Evolutionary conservation across 2,329 filamentous ascomycete genomes (phyloP), one percentile per base, ranked within the genome.

Genomic region (Aureobasidium pullulans): DNA sequence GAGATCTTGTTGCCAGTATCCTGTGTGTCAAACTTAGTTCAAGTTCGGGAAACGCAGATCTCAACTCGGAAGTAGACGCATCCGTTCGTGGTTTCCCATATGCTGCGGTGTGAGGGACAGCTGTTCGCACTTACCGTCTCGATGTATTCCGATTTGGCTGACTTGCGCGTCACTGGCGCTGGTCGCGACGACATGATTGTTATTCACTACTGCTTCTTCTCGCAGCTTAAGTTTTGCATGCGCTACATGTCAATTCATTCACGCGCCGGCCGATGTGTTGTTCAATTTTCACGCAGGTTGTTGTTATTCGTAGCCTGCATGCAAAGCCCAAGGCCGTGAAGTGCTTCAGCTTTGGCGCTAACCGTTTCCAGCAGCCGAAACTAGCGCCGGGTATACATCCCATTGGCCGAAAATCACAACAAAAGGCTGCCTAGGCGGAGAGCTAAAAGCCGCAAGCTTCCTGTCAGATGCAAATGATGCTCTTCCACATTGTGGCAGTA

Each of bases 1-100:
- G 92, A 93, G 68, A 99, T 94, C 78, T 97, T 97, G 82, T 99
- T 99, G 66, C 94, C 94, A 2, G 92, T 96, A 76, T 97, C 93
- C 92, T 96, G 66, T 6, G 9, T 23, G 50, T n/a, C 16, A 43
- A 28, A 3, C 32, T 43, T 23, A n/a, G n/a, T n/a, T n/a, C n/a
- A n/a, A n/a, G n/a, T n/a, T n/a, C n/a, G n/a, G n/a, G n/a, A n/a
- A n/a, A n/a, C n/a, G n/a, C n/a, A n/a, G n/a, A 23, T 23, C 23
- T 23, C 23, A 23, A 23, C 23, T 23, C 23, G 23, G 23, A 23
- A 2, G 23, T 23, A 23, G 3, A 23, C 23, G 23, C 3, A 23
- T 23, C 23, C 23, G 23, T n/a, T n/a, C n/a, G n/a, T n/a, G n/a
- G n/a, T n/a, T n/a, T n/a, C n/a, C n/a, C n/a, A n/a, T n/a, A n/a